Evolutionary conservation across 1,284 basidiomycete species (phyloP), one percentile per base, ranked within the genome.

Genomic region (Taiwanofungus camphoratus): DNA sequence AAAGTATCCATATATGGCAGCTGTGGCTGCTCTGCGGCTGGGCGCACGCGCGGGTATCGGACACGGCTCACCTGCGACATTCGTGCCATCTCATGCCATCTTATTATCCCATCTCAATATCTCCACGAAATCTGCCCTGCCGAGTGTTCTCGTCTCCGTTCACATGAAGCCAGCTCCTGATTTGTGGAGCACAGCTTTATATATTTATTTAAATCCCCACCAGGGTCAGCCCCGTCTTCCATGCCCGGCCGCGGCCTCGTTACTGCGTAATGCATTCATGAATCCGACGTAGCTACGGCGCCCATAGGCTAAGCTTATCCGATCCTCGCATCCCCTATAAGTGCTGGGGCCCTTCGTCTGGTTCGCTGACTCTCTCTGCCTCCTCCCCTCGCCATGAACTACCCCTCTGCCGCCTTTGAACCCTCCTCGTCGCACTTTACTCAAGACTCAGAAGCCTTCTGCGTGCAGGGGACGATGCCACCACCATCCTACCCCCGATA

Each of bases 401-500:
- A 11, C 11, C n/a, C 37, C 11, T 6, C 21, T 39, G 43, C 26
- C 34, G 15, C 22, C 34, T 29, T 22, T 36, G 36, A 19, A 22
- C 27, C 29, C 39, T 46, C 45, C 39, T 42, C 37, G 39, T 30
- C 51, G 36, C 45, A 42, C 44, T 29, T n/a, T 8, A n/a, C n/a
- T n/a, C 26, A 8, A n/a, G 9, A n/a, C 26, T 29, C 26, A 8
- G 9, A 29, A 9, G 26, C 26, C 26, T 29, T 29, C 9, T n/a
- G 8, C 26, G n/a, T n/a, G 26, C 26, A n/a, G 9, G n/a, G n/a
- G 26, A 8, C 26, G 11, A 45, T 46, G 2, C 46, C n/a, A n/a
- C 39, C 47, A 16, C 30, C 41, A 15, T 7, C 32, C 16, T 33
- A 30, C 26, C 9, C 26, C n/a, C 26, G 26, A 8, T 29, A 9